Conservation (phyloP, 2,329 filamentous ascomycete genomes). For the Verticillium dahliae region DNA sequence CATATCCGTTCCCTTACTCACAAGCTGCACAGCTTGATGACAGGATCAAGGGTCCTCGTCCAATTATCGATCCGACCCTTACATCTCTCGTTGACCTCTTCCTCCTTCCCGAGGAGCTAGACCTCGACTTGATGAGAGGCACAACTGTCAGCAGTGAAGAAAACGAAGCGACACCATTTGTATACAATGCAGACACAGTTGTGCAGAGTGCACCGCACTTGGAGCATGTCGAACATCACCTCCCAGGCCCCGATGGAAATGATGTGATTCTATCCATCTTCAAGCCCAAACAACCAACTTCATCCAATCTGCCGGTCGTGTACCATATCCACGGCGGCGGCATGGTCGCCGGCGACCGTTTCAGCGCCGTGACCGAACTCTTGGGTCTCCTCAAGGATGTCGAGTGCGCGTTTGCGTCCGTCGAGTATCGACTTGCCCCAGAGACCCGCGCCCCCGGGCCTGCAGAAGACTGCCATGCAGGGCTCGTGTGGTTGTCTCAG, state of each 20-base stretch:
- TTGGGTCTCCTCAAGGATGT: constrained; percentile 11
- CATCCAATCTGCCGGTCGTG: constrained; percentile 9
- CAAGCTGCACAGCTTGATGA: constrained; percentile 12
- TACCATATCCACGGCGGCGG: constrained; percentile 17
- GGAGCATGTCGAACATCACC: constrained; percentile 7
- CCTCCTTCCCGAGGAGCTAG: constrained; percentile 12
- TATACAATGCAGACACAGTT: constrained; percentile 9
- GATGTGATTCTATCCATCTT: constrained; percentile 13
- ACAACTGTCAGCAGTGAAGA: constrained; percentile 1
- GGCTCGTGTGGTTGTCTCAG: constrained; percentile 11
- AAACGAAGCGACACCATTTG: background rate
- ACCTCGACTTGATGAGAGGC: constrained; percentile 11
- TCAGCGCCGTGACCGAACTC: constrained; percentile 13
- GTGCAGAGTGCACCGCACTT: constrained; percentile 6
- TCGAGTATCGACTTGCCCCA: constrained; percentile 19
- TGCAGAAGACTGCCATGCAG: constrained; percentile 13
- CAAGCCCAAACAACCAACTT: constrained; percentile 4
- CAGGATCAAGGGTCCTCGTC: constrained; percentile 13
- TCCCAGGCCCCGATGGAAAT: constrained; percentile 5
- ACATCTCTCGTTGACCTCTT: constrained; percentile 12
- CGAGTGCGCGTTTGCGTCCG: constrained; percentile 15
- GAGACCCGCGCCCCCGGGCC: constrained; percentile 15
- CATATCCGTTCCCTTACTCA: constrained; percentile 13
- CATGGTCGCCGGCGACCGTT: constrained; percentile 15
- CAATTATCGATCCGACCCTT: constrained; percentile 9